Evolutionary conservation across 2,329 filamentous ascomycete genomes (phyloP), one percentile per base, ranked within the genome.

Genomic region (Monilinia polystroma): DNA sequence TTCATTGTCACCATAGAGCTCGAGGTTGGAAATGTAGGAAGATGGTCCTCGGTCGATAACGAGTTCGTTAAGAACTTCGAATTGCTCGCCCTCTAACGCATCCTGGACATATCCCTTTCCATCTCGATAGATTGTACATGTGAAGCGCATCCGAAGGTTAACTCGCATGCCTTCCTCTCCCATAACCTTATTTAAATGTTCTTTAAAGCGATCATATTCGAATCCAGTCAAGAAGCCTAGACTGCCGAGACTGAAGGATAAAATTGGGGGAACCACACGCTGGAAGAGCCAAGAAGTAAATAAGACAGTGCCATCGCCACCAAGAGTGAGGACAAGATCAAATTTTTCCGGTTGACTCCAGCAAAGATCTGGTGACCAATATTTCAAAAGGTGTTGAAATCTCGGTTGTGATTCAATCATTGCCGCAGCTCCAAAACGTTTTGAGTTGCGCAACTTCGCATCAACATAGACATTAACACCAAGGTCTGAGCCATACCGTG

Each of bases 401-500:
- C 90, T 87, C 14, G 87, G 82, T 73, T 98, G 88, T 74, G 90
- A 86, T 54, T 87, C 86, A 8, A 94, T 73, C 65, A 99, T 83
- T 41, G 87, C 86, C 4, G 87, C 80, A 2, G 91, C 87, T 74
- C 93, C 88, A 77, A 99, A 99, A 63, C 95, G 90, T 77, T 92
- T 93, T 6, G 93, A 96, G 73, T 88, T 88, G 73, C 88, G 88
- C 69, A 99, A 83, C 80, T 99, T 98, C 71, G 93, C 91, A 78
- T 99, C 95, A n/a, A 99, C 95, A 76, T 96, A 98, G 70, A 99
- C 95, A 74, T 94, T 97, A 64, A 99, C 90, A 18, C 95, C 95
- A n/a, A 95, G 77, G 69, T 95, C 89, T 64, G 87, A 92, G 54
- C 92, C 92, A 77, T 99, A 97, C 58, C 95, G 87, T 16, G 95